These are phyloP conservation scores for Cladosporium sphaerospermum DNA, from an alignment of 2,329 filamentous ascomycete species.

Conservation along the genomic window DNA sequence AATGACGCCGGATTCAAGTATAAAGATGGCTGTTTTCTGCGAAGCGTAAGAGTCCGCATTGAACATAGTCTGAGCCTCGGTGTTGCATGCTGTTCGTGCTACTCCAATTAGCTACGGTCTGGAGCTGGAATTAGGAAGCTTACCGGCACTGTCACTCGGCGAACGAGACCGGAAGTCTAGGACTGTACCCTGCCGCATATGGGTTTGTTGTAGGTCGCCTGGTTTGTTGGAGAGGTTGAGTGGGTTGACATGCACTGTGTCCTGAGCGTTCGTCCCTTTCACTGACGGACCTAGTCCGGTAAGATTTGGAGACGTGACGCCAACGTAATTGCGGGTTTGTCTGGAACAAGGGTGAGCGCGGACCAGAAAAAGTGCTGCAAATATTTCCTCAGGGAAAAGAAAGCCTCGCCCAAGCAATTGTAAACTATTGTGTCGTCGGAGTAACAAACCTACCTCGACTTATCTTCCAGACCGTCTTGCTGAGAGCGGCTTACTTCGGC, in stretches of 20 bases:
- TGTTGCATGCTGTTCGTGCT: background rate
- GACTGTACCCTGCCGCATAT: slow-evolving; percentile 65
- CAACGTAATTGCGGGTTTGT: slow-evolving; percentile 8
- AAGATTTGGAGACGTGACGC: background rate
- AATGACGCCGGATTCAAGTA: slow-evolving; percentile 88
- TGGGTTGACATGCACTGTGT: background rate
- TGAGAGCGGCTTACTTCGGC: slow-evolving; percentile 53
- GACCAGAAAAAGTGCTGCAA: background rate
- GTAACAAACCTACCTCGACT: background rate
- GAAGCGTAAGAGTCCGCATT: slow-evolving; percentile 56
- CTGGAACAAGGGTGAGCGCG: background rate
- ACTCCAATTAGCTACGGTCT: background rate
- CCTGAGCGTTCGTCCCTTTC: slow-evolving; percentile 10
- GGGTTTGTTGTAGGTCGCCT: slow-evolving; percentile 59
- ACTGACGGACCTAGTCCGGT: background rate
- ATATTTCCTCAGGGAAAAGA: background rate
- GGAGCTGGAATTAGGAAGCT: background rate
- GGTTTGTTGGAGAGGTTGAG: background rate
- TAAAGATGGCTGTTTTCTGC: slow-evolving; percentile 81
- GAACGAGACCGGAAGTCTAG: slow-evolving; percentile 29
- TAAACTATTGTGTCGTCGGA: background rate
- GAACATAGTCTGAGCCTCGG: slow-evolving; percentile 23
- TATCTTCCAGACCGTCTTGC: slow-evolving; percentile 31
- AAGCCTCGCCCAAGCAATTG: background rate
- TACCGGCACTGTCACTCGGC: background rate